Base-by-base conservation (phyloP, 2,329 filamentous ascomycete genomes). In the Aureobasidium vineae region DNA sequence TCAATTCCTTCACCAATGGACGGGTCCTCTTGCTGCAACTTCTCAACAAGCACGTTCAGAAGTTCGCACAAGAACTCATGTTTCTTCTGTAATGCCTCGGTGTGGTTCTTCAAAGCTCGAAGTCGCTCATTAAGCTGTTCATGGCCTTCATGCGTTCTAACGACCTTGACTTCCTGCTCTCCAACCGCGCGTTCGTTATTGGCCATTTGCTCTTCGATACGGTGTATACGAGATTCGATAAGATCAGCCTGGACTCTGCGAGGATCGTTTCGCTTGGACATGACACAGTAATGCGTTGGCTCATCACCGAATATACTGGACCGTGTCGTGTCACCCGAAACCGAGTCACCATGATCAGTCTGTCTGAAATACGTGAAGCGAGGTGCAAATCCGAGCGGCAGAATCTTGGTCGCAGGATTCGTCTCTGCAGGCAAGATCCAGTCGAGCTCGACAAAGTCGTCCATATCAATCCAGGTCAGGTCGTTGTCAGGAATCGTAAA, bases 381-480 rank as follows among this genome's bases (percentile, higher is more conserved):
- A n/a, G 95, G 96, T 23, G 94, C 91, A 73, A 89, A 98, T 0
- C 91, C 93, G 10, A 99, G 84, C 0, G 96, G 96, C 64, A 99
- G 79, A 53, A 99, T 99, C 76, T 95, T 93, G 0, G 94, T 98
- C 71, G 96, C 90, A 0, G 94, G 93, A 70, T 97, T 96, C 38
- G 90, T 87, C 74, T 96, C 91, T 16, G 91, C 90, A 0, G 94
- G 94, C 28, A 97, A 79, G 64, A 97, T 93, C 94, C 94, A 98
- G 75, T 97, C 96, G 26, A 99, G 81, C 76, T 99, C 95, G 36
- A 99, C 93, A 77, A 99, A 99, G 75, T 99, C 95, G 75, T 99
- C 95, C 92, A 99, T 98, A 74, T 99, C 95, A 69, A 99, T 93
- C 95, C 95, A 99, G 65, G 89, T 92, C 71, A 92, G 88, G 73